Base-by-base conservation (phyloP, 1,139 yeast genomes). In the Scheffersomyces titani region DNA sequence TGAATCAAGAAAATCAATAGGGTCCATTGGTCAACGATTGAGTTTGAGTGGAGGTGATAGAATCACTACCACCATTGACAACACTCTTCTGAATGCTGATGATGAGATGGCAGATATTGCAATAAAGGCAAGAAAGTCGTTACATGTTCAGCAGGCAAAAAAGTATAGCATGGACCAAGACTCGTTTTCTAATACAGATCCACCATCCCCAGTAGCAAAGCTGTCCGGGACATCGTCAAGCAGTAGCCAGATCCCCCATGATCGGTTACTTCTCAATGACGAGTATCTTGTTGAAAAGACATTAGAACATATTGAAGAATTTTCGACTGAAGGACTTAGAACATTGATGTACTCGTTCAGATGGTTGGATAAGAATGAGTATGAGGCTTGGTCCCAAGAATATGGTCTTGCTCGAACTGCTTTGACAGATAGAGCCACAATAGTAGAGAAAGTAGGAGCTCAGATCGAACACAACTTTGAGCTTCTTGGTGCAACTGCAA, bases 301-400 rank as follows among this genome's bases (percentile, higher is more conserved):
- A 0, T 76, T 94, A 57, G 90, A 91, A 64, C 97, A 96, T 63
- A 84, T 96, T 56, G 98, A 94, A 64, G 97, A 91, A 59, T 94
- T 93, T 69, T 92, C 98, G 0, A 89, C 96, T 0, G 98, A 94
- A 62, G 99, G 99, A 1, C 77, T 94, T 59, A 83, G 99, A 67
- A 96, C 99, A 0, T 80, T 94, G 60, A 71, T 96, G 61, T 96
- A 92, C 70, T 88, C 92, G 0, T 92, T 84, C 72, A 85, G 85
- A 63, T 90, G 94, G 88, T 65, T 96, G 47, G 82, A 82, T 51
- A 73, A 76, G 40, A 70, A 73, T 0, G 90, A 85, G 52, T 93
- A 89, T 67, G 80, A 80, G 5, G 65, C 66, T 3, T 94, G 98
- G 97, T 81, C 84, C 19, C 66, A 70, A 46, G 80, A 85, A 19